Base-by-base conservation (phyloP, 75 land plant genomes). In the Sequoia sempervirens region DNA sequence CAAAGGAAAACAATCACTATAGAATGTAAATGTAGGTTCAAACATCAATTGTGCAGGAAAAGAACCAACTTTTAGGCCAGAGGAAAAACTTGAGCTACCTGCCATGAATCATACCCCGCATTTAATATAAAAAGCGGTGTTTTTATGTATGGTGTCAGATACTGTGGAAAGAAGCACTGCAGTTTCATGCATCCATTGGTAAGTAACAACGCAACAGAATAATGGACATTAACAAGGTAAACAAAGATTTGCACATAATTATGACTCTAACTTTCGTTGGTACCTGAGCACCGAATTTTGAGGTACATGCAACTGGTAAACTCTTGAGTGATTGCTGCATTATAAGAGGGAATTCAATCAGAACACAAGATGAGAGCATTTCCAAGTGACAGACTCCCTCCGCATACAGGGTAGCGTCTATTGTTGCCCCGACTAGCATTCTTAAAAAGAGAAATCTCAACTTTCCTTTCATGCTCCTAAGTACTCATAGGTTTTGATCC, bases 101-200 rank as follows among this genome's bases (percentile, higher is more conserved):
- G 95, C 92, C 92, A 96, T 82, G 88, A 87, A 89, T 96, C 96
- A 83, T 93, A 96, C 34, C 87, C 96, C 23, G 95, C 89, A 84
- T 96, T 94, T 34, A 93, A n/a, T 40, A 93, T 26, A 73, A 94
- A 96, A 38, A 94, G 81, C 32, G 95, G 95, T 34, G 93, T 91
- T 41, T 85, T 76, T 18, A 93, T 93, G n/a, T 74, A 32, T n/a
- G 69, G 88, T 28, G 83, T 83, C 69, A 89, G 53, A 69, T 96
- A 80, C 79, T 94, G 93, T 5, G 98, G 98, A 87, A 96, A 96
- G 84, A 94, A 96, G 81, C 96, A 94, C 98, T 96, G 92, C 88
- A 85, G 61, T 37, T 36, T 37, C 6, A 64, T 38, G 5, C 32
- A 81, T 45, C 0, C 37, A 1, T 80, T 30, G 23, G 37, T 84